phyloP scores from a whole-genome alignment of 768 basidiomycete species.

The Boletus tylopilopsis region DNA sequence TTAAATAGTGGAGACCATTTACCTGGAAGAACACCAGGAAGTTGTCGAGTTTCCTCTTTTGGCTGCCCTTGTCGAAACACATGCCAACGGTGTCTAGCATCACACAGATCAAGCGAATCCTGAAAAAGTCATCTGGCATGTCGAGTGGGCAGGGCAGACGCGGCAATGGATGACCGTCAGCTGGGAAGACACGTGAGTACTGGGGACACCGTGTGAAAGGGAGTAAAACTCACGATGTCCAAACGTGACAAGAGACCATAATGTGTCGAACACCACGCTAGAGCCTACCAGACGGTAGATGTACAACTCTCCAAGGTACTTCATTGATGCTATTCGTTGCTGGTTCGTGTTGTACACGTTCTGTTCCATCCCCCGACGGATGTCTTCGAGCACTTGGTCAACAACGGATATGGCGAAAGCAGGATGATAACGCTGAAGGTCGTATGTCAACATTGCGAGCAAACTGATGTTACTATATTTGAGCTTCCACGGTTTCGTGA shows the following conservation, averaged over 20 bases:
- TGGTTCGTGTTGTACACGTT: constrained; percentile 96
- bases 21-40: constrained; percentile 95
- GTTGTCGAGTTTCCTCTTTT: constrained; percentile 89
- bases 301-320: constrained; percentile 95
- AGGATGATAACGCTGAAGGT: constrained; percentile 89
- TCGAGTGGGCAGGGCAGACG: constrained; percentile 73
- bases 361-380: constrained; percentile 86
- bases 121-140: constrained; percentile 95
- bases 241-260: constrained; percentile 94
- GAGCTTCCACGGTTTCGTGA: constrained; percentile 98
- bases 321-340: constrained; percentile 84
- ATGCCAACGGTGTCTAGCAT: constrained; percentile 94
- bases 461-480: constrained; percentile 87
- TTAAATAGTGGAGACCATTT: constrained; percentile 2
- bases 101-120: constrained; percentile 85
- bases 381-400: constrained; percentile 93
- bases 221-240: constrained; percentile 76
- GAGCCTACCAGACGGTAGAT: constrained; percentile 93
- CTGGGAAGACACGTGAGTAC: constrained; percentile 39
- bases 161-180: constrained; percentile 85
- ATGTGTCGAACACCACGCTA: constrained; percentile 83
- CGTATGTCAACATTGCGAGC: constrained; percentile 92
- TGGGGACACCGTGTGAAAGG: not conserved
- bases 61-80: constrained; percentile 94
- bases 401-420: constrained; percentile 85